Conservation (phyloP, 441 rosid species). For the Adansonia madagascariensis region DNA sequence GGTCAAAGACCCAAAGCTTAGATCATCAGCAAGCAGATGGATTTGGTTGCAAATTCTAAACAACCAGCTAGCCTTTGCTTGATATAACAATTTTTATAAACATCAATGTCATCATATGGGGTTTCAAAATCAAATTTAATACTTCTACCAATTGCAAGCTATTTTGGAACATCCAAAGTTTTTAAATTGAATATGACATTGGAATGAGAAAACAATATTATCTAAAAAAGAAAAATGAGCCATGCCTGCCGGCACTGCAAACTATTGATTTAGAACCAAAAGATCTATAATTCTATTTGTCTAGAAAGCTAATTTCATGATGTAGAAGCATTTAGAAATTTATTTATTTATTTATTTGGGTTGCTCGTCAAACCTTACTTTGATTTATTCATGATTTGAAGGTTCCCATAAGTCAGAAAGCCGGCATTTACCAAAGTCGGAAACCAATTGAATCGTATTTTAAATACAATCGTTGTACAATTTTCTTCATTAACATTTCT, state of each 20-base stretch:
- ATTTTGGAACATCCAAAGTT: not conserved
- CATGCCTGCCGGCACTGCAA: not conserved
- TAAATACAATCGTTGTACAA: not conserved
- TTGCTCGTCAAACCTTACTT: slow-evolving; percentile 1
- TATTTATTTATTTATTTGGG: not conserved
- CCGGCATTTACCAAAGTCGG: not conserved
- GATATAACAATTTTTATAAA: not conserved
- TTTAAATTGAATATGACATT: not conserved
- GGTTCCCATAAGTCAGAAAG: not conserved
- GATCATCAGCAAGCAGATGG: not conserved
- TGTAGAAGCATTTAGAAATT: not conserved
- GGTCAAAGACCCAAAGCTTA: not conserved
- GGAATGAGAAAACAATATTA: not conserved
- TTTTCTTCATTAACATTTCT: not conserved
- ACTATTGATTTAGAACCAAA: not conserved
- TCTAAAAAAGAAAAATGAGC: not conserved
- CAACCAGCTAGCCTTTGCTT: not conserved
- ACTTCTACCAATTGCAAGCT: not conserved
- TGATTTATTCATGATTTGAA: not conserved
- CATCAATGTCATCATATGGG: not conserved
- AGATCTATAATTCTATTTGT: not conserved
- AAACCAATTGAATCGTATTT: not conserved
- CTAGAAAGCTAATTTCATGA: not conserved
- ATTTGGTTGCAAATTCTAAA: not conserved
- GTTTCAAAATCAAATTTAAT: not conserved